Evolutionary conservation across 139 green algal species (phyloP).

Genomic region (Deuterostichococcus epilithicus): DNA sequence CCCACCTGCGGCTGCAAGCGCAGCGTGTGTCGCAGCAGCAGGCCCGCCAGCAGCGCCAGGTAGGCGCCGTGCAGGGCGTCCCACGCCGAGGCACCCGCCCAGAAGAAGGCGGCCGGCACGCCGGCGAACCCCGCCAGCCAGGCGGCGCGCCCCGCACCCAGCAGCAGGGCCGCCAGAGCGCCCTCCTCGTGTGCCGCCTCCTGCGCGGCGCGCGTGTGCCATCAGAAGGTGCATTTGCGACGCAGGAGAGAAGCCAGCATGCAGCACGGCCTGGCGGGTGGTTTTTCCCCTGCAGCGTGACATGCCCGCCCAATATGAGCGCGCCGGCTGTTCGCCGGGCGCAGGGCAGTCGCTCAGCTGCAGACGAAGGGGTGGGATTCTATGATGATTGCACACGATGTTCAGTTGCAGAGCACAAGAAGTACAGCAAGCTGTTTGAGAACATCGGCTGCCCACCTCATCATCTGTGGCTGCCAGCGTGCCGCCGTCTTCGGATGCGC

Average conservation of each 20-base stretch:
- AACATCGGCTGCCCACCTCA: background rate
- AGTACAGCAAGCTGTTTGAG: too few relatives aligned
- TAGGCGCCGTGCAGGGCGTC: conserved; percentile 29
- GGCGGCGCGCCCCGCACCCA: background rate
- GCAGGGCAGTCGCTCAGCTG: too few relatives aligned
- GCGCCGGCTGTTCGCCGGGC: too few relatives aligned
- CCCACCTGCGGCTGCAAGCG: conserved; percentile 12
- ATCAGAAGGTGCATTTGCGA: too few relatives aligned
- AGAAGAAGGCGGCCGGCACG: conserved; percentile 20
- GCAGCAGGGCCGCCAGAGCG: conserved; percentile 16
- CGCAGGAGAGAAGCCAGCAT: too few relatives aligned
- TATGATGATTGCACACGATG: too few relatives aligned
- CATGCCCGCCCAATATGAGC: too few relatives aligned
- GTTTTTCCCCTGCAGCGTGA: too few relatives aligned
- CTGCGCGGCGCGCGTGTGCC: too few relatives aligned
- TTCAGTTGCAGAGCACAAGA: too few relatives aligned
- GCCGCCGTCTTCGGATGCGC: background rate
- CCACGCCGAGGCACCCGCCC: conserved; percentile 9
- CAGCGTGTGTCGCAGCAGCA: conserved; percentile 7
- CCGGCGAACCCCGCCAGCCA: conserved; percentile 23
- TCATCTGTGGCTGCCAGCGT: background rate
- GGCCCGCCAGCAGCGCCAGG: conserved; percentile 17
- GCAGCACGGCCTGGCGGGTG: too few relatives aligned
- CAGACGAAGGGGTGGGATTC: too few relatives aligned
- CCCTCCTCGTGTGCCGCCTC: background rate